Evolutionary conservation across 1,284 basidiomycete species (phyloP).

Genomic region (Schizophyllum amplum): DNA sequence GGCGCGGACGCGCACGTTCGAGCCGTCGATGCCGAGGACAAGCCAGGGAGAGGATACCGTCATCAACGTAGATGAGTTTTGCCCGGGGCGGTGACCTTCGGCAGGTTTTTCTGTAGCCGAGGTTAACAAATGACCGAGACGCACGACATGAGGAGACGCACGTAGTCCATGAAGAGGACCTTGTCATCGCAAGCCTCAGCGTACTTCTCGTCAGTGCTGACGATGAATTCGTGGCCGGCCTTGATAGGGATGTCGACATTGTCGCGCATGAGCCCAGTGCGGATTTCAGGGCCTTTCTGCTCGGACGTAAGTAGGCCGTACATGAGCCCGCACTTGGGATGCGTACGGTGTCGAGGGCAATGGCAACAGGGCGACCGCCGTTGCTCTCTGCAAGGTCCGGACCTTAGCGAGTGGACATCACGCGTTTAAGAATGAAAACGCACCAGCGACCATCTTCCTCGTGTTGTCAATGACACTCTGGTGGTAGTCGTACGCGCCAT

Average conservation of each 20-base stretch:
- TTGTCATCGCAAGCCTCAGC: slow-evolving; percentile 77
- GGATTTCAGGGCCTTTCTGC: slow-evolving; percentile 98
- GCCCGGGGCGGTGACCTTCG: slow-evolving; percentile 92
- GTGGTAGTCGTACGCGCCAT: slow-evolving; percentile 95
- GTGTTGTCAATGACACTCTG: slow-evolving; percentile 97
- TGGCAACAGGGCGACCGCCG: slow-evolving; percentile 86
- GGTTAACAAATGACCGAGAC: slow-evolving; percentile 10
- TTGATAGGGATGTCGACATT: slow-evolving; percentile 77
- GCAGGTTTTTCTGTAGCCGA: slow-evolving; percentile 67
- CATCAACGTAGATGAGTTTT: slow-evolving; percentile 97
- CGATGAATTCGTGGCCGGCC: slow-evolving; percentile 92
- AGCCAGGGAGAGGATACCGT: slow-evolving; percentile 94
- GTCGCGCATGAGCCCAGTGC: slow-evolving; percentile 90
- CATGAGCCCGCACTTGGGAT: slow-evolving; percentile 14
- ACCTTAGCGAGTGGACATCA: slow-evolving; percentile 1
- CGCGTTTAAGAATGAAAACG: slow-evolving; percentile 17
- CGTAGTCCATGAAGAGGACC: slow-evolving; percentile 87
- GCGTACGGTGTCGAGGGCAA: slow-evolving; percentile 91
- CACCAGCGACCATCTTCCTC: slow-evolving; percentile 73
- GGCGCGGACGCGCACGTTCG: slow-evolving; percentile 79
- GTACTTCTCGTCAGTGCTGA: slow-evolving; percentile 83
- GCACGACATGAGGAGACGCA: slow-evolving; percentile 29
- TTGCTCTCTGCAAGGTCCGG: slow-evolving; percentile 43
- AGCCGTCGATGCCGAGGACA: slow-evolving; percentile 80
- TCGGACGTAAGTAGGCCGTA: slow-evolving; percentile 2